Evolutionary conservation across 225 moss, liverwort and hornwort genomes (phyloP), one percentile per base, ranked within the genome.

Genomic region (Thuidium tamariscinum): DNA sequence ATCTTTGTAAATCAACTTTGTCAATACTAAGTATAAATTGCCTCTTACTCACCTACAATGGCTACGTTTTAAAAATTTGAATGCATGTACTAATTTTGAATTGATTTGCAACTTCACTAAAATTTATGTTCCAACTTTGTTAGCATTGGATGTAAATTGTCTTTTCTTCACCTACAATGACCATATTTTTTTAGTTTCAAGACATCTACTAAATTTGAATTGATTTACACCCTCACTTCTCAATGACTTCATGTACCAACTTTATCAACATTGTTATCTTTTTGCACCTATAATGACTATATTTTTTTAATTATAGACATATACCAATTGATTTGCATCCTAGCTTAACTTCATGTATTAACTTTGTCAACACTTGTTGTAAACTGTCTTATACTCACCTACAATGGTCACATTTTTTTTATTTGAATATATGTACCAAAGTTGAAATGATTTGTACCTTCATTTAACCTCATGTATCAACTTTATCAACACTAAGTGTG

Each of bases 1-100:
- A 25, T 14, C 4, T 0, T 25, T 1, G 41, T 8, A 1, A 26
- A 70, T 9, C 26, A 70, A 42, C 9, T 42, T 42, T 42, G 26
- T 70, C 0, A 42, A 0, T 1, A 27, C 7, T 42, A 0, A 9
- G 2, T 70, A 9, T 16, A 0, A 44, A 3, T 0, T 36, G 2
- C 10, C 34, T 34, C 17, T 64, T 64, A 19, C 2, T 18, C 16
- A 34, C n/a, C 18, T n/a, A n/a, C 18, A n/a, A 65, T 2, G 5
- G 3, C 10, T 2, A n/a, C 4, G 10, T 65, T 65, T 63, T 17
- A 34, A 8, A 1, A 8, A 64, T 20, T 66, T n/a, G 3, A 65
- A 20, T 1, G 17, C 10, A 19, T 19, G 19, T 20, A 10, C 19
- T 10, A 57, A 57, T 23, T 57, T 57, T 23, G 19, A 65, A n/a